Conservation (phyloP, 1,284 basidiomycete species). For the Leccinum subrobustum region DNA sequence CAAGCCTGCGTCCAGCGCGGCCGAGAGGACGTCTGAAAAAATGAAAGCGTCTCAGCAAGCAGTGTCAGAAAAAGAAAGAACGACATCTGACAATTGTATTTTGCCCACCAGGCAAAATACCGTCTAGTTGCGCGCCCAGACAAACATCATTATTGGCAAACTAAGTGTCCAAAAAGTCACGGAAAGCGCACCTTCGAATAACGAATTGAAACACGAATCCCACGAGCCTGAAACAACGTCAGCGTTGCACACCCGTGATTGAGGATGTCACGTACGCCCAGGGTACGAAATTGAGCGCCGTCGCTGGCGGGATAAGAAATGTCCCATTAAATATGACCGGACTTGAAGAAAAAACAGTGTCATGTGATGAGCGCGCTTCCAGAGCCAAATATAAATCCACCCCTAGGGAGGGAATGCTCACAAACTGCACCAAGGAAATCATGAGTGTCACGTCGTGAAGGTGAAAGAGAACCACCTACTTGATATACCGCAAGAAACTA, state of each 20-base stretch:
- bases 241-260: constrained; percentile 21
- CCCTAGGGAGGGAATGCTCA: constrained; percentile 10
- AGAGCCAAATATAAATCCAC: not conserved
- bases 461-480: constrained; percentile 30
- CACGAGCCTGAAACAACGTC: constrained; percentile 31
- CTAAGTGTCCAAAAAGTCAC: not conserved
- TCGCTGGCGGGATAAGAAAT: constrained; percentile 39
- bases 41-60: not conserved
- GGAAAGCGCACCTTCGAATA: constrained; percentile 42
- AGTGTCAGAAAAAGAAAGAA: not conserved
- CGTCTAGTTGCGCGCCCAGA: constrained; percentile 31
- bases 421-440: constrained; percentile 16
- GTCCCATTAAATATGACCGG: constrained; percentile 38
- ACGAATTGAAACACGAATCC: constrained; percentile 64
- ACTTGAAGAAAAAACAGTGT: constrained; percentile 9
- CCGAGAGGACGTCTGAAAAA: constrained; percentile 52
- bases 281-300: constrained; percentile 43
- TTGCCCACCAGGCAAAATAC: constrained; percentile 70
- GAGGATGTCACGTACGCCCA: constrained; percentile 36
- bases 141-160: not conserved
- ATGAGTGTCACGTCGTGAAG: not conserved
- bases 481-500: constrained; percentile 45
- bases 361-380: not conserved
- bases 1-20: constrained; percentile 57
- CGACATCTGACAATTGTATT: constrained; percentile 54